Percentiles rank a stretch among this genome's conserved stretches.
phyloP scores from a whole-genome alignment of 805 yeast species.

The Wickerhamiella spandovensis region DNA sequence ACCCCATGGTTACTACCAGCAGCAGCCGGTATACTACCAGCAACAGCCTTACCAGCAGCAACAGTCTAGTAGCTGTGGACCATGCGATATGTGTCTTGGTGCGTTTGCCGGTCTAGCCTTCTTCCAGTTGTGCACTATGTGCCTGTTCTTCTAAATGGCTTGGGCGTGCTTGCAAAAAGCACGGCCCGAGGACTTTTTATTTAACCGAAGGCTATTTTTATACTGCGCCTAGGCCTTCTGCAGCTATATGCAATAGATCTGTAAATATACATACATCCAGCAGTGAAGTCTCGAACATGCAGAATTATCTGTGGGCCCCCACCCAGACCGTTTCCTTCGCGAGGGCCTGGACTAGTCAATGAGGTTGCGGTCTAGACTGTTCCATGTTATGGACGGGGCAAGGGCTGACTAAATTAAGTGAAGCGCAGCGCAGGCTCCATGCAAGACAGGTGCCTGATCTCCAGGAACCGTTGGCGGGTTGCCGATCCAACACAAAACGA shows the following conservation, averaged over 20 bases:
- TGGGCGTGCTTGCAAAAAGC: background rate
- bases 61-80: background rate
- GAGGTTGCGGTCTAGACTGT: background rate
- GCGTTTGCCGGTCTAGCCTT: background rate
- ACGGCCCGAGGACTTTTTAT: background rate
- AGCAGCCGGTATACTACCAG: conserved; percentile 4
- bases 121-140: background rate
- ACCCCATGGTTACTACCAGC: background rate
- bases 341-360: background rate
- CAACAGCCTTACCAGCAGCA: background rate
- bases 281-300: background rate
- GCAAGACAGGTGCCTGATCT: background rate
- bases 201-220: background rate
- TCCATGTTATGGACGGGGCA: background rate
- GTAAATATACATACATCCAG: background rate
- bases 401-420: background rate
- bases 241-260: background rate
- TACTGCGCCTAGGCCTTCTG: background rate
- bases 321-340: background rate
- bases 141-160: background rate
- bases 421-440: background rate
- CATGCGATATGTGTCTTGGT: background rate
- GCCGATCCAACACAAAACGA: too few relatives aligned
- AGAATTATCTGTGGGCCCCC: background rate
- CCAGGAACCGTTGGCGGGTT: background rate